phyloP scores from a whole-genome alignment of 2,329 filamentous ascomycete species.

The Colletotrichum sidae region DNA sequence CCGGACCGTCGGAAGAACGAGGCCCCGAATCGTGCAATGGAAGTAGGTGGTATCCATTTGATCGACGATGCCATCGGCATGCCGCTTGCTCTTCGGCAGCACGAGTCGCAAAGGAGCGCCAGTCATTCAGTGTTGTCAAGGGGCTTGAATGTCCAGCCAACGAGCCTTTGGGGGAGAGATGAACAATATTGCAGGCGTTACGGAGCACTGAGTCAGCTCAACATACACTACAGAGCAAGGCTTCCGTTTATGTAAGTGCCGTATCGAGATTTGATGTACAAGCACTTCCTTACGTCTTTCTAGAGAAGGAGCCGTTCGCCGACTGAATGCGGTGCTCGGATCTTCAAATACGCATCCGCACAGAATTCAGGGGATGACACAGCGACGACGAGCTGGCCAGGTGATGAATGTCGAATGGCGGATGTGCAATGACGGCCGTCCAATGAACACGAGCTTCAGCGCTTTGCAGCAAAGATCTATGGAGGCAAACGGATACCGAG shows the following conservation, averaged over 20 bases:
- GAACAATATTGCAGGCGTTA: background rate
- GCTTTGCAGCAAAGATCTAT: conserved; percentile 24
- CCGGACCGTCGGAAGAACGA: background rate
- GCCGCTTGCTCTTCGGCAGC: conserved; percentile 5
- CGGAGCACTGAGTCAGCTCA: background rate
- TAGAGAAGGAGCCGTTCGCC: conserved; percentile 1
- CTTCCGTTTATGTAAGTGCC: conserved; percentile 16
- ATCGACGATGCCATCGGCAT: conserved; percentile 4
- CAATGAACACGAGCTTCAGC: conserved; percentile 25
- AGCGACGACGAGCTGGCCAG: conserved; percentile 16
- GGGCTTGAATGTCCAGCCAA: background rate
- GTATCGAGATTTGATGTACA: background rate
- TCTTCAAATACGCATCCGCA: conserved; percentile 3
- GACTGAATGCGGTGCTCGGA: conserved; percentile 6
- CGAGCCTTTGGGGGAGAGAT: background rate
- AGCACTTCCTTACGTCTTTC: background rate
- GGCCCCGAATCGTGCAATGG: background rate
- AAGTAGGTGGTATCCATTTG: conserved; percentile 7
- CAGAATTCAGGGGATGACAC: conserved; percentile 15
- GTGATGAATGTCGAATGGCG: conserved; percentile 34
- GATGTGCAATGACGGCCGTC: background rate
- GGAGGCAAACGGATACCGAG: conserved; percentile 18
- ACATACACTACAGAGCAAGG: conserved; percentile 1
- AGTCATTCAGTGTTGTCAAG: background rate
- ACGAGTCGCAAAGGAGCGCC: background rate